A percentile compares a stretch with the other conserved stretches of the same genome.
Evolutionary conservation across 1,139 yeast species (phyloP).

Genomic region (Lodderomyces oxycetoniae): DNA sequence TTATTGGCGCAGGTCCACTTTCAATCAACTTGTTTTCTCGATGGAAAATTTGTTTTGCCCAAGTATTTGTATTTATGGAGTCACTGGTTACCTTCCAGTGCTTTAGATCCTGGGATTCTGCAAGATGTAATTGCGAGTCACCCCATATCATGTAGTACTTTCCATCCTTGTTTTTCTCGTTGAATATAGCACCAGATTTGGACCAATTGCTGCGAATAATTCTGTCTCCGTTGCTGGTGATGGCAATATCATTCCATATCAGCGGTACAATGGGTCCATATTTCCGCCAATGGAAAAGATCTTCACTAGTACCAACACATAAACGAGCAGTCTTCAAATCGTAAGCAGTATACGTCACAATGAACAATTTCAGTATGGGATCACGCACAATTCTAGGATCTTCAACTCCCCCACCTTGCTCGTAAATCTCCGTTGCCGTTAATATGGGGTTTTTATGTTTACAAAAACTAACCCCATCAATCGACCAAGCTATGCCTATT

Average conservation of each 20-base stretch:
- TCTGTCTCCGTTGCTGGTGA: slow-evolving; percentile 20
- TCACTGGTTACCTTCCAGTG: slow-evolving; percentile 30
- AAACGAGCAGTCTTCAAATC: slow-evolving; percentile 34
- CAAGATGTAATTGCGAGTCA: slow-evolving; percentile 37
- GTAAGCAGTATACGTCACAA: slow-evolving; percentile 43
- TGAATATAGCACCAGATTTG: slow-evolving; percentile 43
- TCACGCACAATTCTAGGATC: slow-evolving; percentile 44
- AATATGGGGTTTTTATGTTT: slow-evolving; percentile 33
- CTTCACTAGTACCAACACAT: slow-evolving; percentile 39
- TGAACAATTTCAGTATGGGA: slow-evolving; percentile 31
- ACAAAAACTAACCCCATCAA: slow-evolving; percentile 33
- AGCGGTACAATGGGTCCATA: slow-evolving; percentile 33
- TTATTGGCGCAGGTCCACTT: slow-evolving; percentile 44
- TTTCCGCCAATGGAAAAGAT: slow-evolving; percentile 39
- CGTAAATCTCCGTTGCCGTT: slow-evolving; percentile 39
- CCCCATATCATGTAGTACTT: slow-evolving; percentile 46
- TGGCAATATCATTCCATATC: slow-evolving; percentile 34
- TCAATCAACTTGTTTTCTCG: slow-evolving; percentile 40
- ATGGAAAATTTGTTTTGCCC: slow-evolving; percentile 27
- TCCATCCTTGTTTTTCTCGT: slow-evolving; percentile 29
- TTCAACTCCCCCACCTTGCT: slow-evolving; percentile 41
- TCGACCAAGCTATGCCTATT: slow-evolving; percentile 42
- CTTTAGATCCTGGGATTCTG: slow-evolving; percentile 31
- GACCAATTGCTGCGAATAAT: slow-evolving; percentile 36
- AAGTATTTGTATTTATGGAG: slow-evolving; percentile 20